Conservation (phyloP, 108 stramenopile species). For the Thalassiosira profunda region DNA sequence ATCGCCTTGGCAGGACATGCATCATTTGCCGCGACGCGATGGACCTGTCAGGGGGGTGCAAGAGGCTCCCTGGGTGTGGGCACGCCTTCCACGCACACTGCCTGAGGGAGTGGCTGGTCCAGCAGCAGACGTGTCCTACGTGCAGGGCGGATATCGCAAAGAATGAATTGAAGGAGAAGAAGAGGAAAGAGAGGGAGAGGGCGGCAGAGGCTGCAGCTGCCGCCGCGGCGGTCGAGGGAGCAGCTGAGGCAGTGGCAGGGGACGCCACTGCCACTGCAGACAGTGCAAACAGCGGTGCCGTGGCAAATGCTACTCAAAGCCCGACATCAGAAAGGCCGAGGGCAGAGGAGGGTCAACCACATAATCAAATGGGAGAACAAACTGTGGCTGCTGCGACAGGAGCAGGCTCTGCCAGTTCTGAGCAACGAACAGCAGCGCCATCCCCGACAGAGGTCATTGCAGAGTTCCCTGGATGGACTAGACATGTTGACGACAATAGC, state of each 20-base stretch:
- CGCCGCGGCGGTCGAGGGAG: neutral
- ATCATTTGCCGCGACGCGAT: slow-evolving; percentile 99
- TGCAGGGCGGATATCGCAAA: slow-evolving; percentile 94
- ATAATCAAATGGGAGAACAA: neutral
- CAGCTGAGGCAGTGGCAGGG: neutral
- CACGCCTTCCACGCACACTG: slow-evolving; percentile 94
- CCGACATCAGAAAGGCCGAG: too few species aligned
- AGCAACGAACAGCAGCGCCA: neutral
- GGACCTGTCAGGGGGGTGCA: slow-evolving; percentile 82
- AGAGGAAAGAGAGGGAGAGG: slow-evolving; percentile 26
- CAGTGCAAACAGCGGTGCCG: neutral
- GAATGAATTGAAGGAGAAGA: slow-evolving; percentile 61
- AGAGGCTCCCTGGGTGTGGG: slow-evolving; percentile 92
- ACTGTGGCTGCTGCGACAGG: neutral
- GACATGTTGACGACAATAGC: neutral
- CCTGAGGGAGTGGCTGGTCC: slow-evolving; percentile 97
- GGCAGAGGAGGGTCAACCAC: neutral
- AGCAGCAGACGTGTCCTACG: slow-evolving; percentile 98
- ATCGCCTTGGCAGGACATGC: slow-evolving; percentile 86
- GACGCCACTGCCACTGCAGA: neutral
- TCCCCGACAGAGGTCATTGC: neutral
- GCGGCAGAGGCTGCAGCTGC: slow-evolving; percentile 16
- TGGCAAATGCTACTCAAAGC: neutral
- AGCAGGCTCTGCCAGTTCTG: too few species aligned
- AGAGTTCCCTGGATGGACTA: slow-evolving; percentile 1